phyloP scores from a whole-genome alignment of 129 eudicot species.

The Saussurea involucrata region DNA sequence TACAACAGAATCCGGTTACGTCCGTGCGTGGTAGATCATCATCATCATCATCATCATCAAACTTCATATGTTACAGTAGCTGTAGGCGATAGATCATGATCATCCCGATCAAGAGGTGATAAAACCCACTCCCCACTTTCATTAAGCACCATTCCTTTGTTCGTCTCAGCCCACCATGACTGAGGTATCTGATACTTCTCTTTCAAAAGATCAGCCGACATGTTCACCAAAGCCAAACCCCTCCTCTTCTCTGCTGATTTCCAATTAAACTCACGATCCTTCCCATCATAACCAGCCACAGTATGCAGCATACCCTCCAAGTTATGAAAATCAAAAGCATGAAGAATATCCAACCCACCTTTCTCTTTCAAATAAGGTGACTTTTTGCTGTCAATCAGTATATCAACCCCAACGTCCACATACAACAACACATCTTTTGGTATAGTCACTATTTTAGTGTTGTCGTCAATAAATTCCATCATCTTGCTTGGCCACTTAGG shows the following conservation, averaged over 20 bases:
- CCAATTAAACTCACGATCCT: constrained; percentile 17
- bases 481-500: constrained; percentile 32
- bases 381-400: constrained; percentile 10
- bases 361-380: constrained; percentile 21
- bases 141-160: constrained; percentile 24
- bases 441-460: not conserved
- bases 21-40: not conserved
- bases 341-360: not conserved
- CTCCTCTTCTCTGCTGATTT: not conserved
- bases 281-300: constrained; percentile 26
- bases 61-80: not conserved
- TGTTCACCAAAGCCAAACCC: constrained; percentile 24
- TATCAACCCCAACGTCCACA: constrained; percentile 26
- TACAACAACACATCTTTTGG: constrained; percentile 16
- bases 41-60: not conserved
- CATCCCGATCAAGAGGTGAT: constrained; percentile 14
- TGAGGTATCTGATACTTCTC: constrained; percentile 13
- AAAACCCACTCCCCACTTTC: constrained; percentile 29
- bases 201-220: constrained; percentile 17
- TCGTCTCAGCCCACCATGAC: constrained; percentile 27
- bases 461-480: not conserved
- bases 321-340: not conserved
- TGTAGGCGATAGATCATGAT: constrained; percentile 15
- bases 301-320: constrained; percentile 31
- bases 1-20: not conserved